phyloP scores from a whole-genome alignment of 2,329 filamentous ascomycete species.

The Metarhizium sp. region DNA sequence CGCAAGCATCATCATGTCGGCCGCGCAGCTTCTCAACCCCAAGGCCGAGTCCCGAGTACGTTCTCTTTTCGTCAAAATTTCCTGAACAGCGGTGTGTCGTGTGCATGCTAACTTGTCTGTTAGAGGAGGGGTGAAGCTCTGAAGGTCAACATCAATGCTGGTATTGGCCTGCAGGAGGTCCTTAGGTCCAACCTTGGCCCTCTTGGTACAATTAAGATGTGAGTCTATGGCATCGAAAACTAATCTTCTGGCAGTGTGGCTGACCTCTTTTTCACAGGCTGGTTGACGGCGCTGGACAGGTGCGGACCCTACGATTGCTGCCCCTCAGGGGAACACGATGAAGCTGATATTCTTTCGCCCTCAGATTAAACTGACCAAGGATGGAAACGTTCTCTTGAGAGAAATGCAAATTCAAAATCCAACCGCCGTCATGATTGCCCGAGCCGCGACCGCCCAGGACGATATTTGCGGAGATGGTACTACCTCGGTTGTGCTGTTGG shows the following conservation, averaged over 20 bases:
- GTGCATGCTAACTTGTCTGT: constrained; percentile 15
- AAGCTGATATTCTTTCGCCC: constrained; percentile 16
- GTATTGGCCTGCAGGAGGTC: constrained; percentile 88
- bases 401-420: constrained; percentile 97
- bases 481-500: constrained; percentile 88
- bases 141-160: constrained; percentile 91
- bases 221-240: constrained; percentile 9
- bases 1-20: constrained; percentile 60
- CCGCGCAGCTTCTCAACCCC: constrained; percentile 94
- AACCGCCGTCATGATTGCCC: constrained; percentile 76
- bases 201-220: constrained; percentile 95
- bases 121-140: constrained; percentile 95
- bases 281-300: constrained; percentile 60
- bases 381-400: constrained; percentile 77
- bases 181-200: constrained; percentile 94
- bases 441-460: constrained; percentile 91
- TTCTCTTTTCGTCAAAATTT: constrained; percentile 13
- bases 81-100: not conserved
- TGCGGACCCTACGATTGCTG: constrained; percentile 27
- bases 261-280: constrained; percentile 34
- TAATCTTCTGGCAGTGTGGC: not conserved
- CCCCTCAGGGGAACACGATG: constrained; percentile 16
- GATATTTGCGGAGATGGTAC: constrained; percentile 98
- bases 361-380: constrained; percentile 97
- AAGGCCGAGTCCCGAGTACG: constrained; percentile 95